Evolutionary conservation across 805 yeast genomes (phyloP).

Genomic region (Blastobotrys robertii): DNA sequence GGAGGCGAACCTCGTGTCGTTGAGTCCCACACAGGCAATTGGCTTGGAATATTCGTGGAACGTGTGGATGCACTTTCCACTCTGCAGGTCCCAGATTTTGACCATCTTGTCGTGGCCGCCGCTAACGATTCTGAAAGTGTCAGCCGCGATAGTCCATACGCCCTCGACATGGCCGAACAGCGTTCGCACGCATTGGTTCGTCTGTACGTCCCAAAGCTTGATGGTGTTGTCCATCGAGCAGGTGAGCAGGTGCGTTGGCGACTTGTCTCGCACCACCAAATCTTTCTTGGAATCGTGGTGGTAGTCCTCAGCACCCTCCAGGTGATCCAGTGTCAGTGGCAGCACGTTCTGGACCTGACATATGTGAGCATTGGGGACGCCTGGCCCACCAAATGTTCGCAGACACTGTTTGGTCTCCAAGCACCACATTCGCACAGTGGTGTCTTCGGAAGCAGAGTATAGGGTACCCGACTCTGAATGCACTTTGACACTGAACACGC

Average conservation of each 20-base stretch:
- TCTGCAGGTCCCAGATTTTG: conserved; percentile 93
- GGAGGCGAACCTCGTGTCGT: conserved; percentile 82
- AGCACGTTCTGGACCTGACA: conserved; percentile 92
- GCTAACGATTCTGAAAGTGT: conserved; percentile 84
- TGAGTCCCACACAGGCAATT: conserved; percentile 61
- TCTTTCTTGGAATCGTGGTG: conserved; percentile 1
- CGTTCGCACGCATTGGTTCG: conserved; percentile 84
- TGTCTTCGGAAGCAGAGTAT: conserved; percentile 84
- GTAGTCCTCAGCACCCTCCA: conserved; percentile 31
- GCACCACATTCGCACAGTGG: conserved; percentile 94
- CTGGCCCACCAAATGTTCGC: conserved; percentile 59
- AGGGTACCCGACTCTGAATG: conserved; percentile 71
- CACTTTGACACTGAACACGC: conserved; percentile 85
- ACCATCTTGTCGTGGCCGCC: conserved; percentile 90
- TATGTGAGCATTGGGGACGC: conserved; percentile 49
- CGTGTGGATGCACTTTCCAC: conserved; percentile 90
- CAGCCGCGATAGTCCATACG: conserved; percentile 95
- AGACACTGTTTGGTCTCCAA: conserved; percentile 69
- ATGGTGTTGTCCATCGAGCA: conserved; percentile 90
- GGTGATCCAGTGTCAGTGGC: conserved; percentile 66
- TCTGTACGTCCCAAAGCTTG: conserved; percentile 79
- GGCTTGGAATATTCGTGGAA: conserved; percentile 61
- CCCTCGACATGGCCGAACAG: conserved; percentile 98
- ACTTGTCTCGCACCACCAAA: background rate
- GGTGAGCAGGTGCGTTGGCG: conserved; percentile 74